phyloP scores from a whole-genome alignment of 805 yeast genomes.

The Metschnikowia cubensis region DNA sequence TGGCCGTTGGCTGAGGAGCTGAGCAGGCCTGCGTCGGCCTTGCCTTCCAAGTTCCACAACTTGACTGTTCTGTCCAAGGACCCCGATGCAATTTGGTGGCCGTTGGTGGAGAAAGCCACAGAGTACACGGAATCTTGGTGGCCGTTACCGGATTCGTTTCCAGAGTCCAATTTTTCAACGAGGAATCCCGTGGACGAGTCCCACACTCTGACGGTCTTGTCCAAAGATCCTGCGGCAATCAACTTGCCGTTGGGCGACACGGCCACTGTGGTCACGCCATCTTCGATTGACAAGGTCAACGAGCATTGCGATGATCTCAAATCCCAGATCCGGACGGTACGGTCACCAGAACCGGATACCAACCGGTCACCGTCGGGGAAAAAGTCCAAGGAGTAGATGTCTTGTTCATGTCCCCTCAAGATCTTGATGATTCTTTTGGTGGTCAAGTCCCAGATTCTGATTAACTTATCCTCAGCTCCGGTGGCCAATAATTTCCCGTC shows the following conservation, averaged over 20 bases:
- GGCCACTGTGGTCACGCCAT: constrained; percentile 97
- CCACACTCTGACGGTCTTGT: constrained; percentile 95
- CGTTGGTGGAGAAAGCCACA: constrained; percentile 88
- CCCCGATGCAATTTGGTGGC: constrained; percentile 89
- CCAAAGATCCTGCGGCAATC: constrained; percentile 95
- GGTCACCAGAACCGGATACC: constrained; percentile 94
- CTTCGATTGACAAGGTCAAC: constrained; percentile 85
- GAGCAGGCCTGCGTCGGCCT: constrained; percentile 26
- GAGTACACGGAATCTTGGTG: constrained; percentile 95
- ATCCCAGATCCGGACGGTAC: constrained; percentile 96
- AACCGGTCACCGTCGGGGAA: constrained; percentile 91
- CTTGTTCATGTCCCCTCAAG: constrained; percentile 94
- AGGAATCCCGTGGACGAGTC: constrained; percentile 88
- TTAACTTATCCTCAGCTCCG: constrained; percentile 86
- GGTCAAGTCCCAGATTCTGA: constrained; percentile 93
- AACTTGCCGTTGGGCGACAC: constrained; percentile 91
- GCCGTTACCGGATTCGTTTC: constrained; percentile 83
- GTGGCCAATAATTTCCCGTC: constrained; percentile 90
- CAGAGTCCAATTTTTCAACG: constrained; percentile 88
- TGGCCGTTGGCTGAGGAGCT: constrained; percentile 18
- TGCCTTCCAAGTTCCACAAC: constrained; percentile 83
- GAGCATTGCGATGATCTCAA: constrained; percentile 84
- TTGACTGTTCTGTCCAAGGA: constrained; percentile 94
- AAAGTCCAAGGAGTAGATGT: constrained; percentile 90
- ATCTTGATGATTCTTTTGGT: constrained; percentile 81